phyloP scores from a whole-genome alignment of 768 basidiomycete species.

The Melanogaster broomeanus region DNA sequence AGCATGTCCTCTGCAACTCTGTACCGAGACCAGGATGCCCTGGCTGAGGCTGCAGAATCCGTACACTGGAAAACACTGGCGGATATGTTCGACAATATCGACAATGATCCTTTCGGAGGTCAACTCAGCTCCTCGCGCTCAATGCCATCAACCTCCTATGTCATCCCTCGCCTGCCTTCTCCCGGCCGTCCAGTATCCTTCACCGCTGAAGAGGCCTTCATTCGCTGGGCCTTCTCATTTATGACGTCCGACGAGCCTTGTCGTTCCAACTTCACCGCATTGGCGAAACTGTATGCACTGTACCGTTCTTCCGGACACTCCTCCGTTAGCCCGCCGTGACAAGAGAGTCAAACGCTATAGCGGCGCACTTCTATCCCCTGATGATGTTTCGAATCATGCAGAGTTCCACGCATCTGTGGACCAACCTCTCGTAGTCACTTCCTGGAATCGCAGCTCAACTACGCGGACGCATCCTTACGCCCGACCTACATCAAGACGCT shows the following conservation, averaged over 20 bases:
- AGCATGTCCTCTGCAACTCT: conserved; percentile 15
- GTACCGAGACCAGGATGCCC: conserved; percentile 25
- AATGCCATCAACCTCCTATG: conserved; percentile 3
- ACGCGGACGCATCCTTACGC: conserved; percentile 20
- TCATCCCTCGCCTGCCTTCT: conserved; percentile 30
- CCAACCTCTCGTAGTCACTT: conserved; percentile 12
- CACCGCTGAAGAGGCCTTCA: conserved; percentile 17
- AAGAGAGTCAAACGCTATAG: conserved; percentile 7
- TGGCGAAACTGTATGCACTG: not conserved
- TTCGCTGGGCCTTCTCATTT: conserved; percentile 24
- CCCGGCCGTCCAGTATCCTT: conserved; percentile 17
- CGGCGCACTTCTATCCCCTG: conserved; percentile 15
- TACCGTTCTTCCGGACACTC: not conserved
- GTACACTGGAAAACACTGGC: conserved; percentile 19
- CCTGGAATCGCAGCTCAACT: not conserved
- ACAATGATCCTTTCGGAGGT: not conserved
- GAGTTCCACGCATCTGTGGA: conserved; percentile 7
- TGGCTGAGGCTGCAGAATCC: conserved; percentile 18
- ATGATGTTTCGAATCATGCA: conserved; percentile 8
- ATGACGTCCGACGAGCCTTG: conserved; percentile 11
- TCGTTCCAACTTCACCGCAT: not conserved
- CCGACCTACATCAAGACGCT: conserved; percentile 11
- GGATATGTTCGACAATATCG: conserved; percentile 20
- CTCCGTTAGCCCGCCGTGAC: not conserved
- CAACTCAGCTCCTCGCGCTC: conserved; percentile 1